Base-by-base conservation (phyloP, 305 asterid genomes). In the Fraxinus paxiana region DNA sequence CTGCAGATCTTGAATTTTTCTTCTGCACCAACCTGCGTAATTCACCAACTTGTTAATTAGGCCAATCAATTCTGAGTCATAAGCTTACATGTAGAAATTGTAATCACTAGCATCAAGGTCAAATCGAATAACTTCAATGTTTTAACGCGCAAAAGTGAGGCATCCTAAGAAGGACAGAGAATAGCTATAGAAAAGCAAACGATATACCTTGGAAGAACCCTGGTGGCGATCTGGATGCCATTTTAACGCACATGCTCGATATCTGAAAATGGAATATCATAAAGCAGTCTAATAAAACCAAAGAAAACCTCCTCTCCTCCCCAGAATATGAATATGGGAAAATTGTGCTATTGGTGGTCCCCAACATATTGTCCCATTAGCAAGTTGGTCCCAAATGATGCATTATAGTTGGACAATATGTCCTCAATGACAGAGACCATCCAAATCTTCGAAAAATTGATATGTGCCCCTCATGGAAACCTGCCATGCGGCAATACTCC, bases 211-310 rank as follows among this genome's bases (percentile, higher is more conserved):
- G 82, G 91, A 88, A 83, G 98, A 84, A 79, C 97, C 97, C 81
- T 90, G 94, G 87, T 92, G 99, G 56, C 99, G 97, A 86, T 95
- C 99, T 15, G 99, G 99, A 86, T 95, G 99, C 99, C 98, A 95
- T 88, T 92, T 93, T 79, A 95, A 83, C 5, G 99, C 99, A 78
- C 97, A 93, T 41, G 88, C 80, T 72, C 97, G 95, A 74, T 95
- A 95, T 82, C 98, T 95, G 90, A 81, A 86, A 82, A 82, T 8
- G n/a, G 79, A 81, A 80, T 17, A 26, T 17, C 46, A 65, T 38
- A 76, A 20, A 48, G 56, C 37, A 12, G 13, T 20, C 6, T n/a
- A 35, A 8, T 63, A 0, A 59, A 61, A 70, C 61, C 69, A 79
- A 71, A 74, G 65, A 43, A 37, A 24, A 22, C 20, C 7, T 65